phyloP scores from a whole-genome alignment of 768 basidiomycete species.

The Thelephora ganbajun region DNA sequence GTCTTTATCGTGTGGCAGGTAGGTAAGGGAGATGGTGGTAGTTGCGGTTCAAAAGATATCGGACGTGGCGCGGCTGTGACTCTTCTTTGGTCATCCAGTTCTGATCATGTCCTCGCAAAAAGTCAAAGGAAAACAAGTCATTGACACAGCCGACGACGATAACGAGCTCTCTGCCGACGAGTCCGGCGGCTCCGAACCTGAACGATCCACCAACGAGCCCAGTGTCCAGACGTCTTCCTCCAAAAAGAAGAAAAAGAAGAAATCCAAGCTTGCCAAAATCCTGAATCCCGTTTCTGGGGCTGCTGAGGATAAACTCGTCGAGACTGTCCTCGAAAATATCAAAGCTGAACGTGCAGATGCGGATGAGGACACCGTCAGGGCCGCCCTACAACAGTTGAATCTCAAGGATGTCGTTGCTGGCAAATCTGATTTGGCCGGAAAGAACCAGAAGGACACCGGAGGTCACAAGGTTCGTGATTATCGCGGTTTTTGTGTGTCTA shows the following conservation, averaged over 20 bases:
- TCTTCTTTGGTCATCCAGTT: not conserved
- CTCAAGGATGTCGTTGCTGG: constrained; percentile 64
- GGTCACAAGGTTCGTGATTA: constrained; percentile 64
- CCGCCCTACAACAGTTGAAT: constrained; percentile 63
- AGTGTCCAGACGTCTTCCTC: constrained; percentile 20
- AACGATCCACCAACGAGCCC: constrained; percentile 20
- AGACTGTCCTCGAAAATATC: constrained; percentile 54
- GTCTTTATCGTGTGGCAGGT: no score
- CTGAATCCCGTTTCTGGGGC: constrained; percentile 34
- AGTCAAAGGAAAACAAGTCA: constrained; percentile 26
- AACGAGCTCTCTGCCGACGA: constrained; percentile 4
- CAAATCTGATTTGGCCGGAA: constrained; percentile 61
- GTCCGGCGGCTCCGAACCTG: constrained; percentile 6
- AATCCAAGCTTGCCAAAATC: constrained; percentile 48
- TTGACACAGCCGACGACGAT: constrained; percentile 21
- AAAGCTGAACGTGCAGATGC: constrained; percentile 36
- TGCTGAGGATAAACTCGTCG: constrained; percentile 39
- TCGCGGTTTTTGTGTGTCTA: not conserved
- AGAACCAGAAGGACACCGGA: constrained; percentile 68
- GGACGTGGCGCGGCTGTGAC: not conserved
- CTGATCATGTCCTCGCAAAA: constrained; percentile 24
- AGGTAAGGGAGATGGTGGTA: no score
- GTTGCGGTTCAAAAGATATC: no score
- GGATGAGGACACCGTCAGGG: constrained; percentile 52
- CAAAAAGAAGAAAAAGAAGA: constrained; percentile 80